Evolutionary conservation across 2,329 filamentous ascomycete genomes (phyloP).

Genomic region (Torrubiella hemipterigena): DNA sequence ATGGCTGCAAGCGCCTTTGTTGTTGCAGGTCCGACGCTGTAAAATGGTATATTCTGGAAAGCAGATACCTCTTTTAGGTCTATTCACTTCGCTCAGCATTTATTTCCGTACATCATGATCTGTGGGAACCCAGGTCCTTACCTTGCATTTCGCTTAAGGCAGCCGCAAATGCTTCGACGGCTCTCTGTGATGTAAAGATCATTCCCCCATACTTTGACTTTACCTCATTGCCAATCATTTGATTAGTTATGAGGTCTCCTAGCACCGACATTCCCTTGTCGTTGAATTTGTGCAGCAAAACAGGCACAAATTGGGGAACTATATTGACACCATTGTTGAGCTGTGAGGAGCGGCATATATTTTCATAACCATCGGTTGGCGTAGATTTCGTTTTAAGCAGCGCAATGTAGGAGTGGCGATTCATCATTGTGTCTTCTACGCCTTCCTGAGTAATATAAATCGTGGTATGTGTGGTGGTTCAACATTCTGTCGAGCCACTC

Average conservation of each 20-base stretch:
- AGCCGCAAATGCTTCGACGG: slow-evolving; percentile 64
- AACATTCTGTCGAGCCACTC: neutral
- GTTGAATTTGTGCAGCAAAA: slow-evolving; percentile 59
- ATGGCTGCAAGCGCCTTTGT: slow-evolving; percentile 58
- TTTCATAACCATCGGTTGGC: slow-evolving; percentile 61
- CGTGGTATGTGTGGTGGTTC: slow-evolving; percentile 16
- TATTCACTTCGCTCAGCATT: no score
- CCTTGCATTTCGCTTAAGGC: slow-evolving; percentile 44
- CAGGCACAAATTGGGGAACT: slow-evolving; percentile 60
- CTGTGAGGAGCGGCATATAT: slow-evolving; percentile 41
- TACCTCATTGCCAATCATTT: slow-evolving; percentile 23
- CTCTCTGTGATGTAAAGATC: slow-evolving; percentile 74
- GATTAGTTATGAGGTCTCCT: slow-evolving; percentile 32
- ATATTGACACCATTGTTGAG: slow-evolving; percentile 30
- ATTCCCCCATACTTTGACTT: slow-evolving; percentile 55
- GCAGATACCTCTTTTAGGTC: no score
- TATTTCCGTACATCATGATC: no score
- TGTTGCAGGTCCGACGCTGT: slow-evolving; percentile 73
- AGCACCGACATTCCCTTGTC: slow-evolving; percentile 45
- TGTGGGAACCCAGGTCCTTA: slow-evolving; percentile 7
- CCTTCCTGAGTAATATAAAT: no score
- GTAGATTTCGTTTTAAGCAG: slow-evolving; percentile 68
- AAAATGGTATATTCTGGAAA: slow-evolving; percentile 48
- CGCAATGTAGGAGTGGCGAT: no score
- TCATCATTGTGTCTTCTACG: no score